Evolutionary conservation across 352 stramenopile genomes (phyloP).

Genomic region (Phytophthora macrochlamydospora): DNA sequence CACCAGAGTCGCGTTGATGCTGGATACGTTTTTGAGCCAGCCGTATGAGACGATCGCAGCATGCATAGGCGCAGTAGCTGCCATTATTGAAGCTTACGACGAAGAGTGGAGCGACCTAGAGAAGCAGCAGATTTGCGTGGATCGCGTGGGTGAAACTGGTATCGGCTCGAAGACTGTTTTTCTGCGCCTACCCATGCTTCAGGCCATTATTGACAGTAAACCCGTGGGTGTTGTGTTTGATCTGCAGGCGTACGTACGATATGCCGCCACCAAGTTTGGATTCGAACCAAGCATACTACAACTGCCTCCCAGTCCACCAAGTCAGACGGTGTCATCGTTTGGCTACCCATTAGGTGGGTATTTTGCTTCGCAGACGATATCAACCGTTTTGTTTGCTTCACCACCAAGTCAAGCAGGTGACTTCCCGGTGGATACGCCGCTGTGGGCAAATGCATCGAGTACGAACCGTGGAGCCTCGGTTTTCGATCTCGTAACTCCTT

Average conservation of each 20-base stretch:
- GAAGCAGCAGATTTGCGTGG: constrained; percentile 16
- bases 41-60: constrained; percentile 35
- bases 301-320: constrained; percentile 9
- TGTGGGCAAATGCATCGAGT: constrained; percentile 26
- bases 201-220: constrained; percentile 23
- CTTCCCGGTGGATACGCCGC: constrained; percentile 1
- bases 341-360: constrained; percentile 30
- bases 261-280: constrained; percentile 57
- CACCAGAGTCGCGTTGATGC: constrained; percentile 40
- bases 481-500: constrained; percentile 27
- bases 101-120: constrained; percentile 32
- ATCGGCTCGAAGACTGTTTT: constrained; percentile 25
- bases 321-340: neutral
- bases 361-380: constrained; percentile 27
- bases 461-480: constrained; percentile 24
- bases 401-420: constrained; percentile 13
- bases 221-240: constrained; percentile 35
- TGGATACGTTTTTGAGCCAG: constrained; percentile 59
- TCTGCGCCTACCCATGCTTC: constrained; percentile 43
- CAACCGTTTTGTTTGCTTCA: constrained; percentile 31
- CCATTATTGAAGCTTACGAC: constrained; percentile 25
- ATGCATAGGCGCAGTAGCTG: constrained; percentile 35
- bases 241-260: constrained; percentile 55
- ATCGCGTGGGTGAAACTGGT: constrained; percentile 30
- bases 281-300: constrained; percentile 51